Conservation (phyloP, 495 filamentous ascomycete genomes). For the Astrothelium subdiscretum region DNA sequence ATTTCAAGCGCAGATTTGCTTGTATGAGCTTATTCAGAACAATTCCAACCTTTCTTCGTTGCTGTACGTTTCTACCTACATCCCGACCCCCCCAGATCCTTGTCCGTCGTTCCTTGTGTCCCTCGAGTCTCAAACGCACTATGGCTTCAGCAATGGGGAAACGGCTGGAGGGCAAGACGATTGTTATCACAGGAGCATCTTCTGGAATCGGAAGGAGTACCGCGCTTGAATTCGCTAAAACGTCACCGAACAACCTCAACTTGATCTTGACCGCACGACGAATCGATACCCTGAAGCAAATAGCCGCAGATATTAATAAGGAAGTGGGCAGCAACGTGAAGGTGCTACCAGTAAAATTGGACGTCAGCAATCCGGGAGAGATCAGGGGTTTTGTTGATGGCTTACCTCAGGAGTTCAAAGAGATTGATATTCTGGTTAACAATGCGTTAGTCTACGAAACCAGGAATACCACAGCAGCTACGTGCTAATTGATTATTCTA, state of each 20-base stretch:
- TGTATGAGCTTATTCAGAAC: neutral
- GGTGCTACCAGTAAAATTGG: conserved; percentile 70
- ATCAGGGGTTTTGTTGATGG: conserved; percentile 60
- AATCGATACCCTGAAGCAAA: conserved; percentile 60
- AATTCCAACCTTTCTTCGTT: neutral
- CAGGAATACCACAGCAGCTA: neutral
- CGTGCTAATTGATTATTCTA: conserved; percentile 20
- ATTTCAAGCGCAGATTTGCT: neutral
- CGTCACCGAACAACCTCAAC: conserved; percentile 67
- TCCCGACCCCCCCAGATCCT: neutral
- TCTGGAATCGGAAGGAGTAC: conserved; percentile 83
- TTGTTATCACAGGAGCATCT: conserved; percentile 84
- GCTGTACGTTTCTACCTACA: neutral
- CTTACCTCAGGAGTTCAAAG: conserved; percentile 72
- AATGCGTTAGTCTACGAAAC: conserved; percentile 63
- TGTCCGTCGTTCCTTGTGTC: neutral
- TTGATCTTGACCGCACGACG: conserved; percentile 81
- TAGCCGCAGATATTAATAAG: conserved; percentile 65
- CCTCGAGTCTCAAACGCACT: conserved; percentile 11
- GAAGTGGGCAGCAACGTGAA: conserved; percentile 74
- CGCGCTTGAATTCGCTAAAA: conserved; percentile 85
- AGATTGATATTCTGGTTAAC: conserved; percentile 86
- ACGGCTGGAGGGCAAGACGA: conserved; percentile 88
- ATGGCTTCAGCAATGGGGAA: conserved; percentile 68
- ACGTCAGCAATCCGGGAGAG: conserved; percentile 72